Conservation (phyloP, 139 green algal species). For the Tetradesmus obliquus region DNA sequence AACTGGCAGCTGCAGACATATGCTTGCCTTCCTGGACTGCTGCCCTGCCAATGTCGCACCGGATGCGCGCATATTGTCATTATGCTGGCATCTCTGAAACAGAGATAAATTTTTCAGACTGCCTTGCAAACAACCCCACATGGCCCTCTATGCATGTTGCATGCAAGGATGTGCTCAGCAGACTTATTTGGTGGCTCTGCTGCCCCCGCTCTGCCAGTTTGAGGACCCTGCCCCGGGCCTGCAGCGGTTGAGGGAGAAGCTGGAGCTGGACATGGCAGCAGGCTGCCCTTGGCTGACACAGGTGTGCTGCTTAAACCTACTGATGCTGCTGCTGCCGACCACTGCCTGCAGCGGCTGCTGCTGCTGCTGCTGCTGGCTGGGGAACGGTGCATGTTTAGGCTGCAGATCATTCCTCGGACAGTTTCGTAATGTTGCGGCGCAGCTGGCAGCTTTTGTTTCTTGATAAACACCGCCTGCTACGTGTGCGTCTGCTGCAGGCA, state of each 20-base stretch:
- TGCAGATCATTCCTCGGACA: too few relatives aligned
- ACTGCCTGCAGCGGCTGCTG: too few relatives aligned
- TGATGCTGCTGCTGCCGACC: neutral
- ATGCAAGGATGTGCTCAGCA: neutral
- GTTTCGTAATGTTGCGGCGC: too few relatives aligned
- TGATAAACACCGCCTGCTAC: too few relatives aligned
- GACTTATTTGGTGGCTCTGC: neutral
- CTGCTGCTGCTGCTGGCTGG: too few relatives aligned
- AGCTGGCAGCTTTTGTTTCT: too few relatives aligned
- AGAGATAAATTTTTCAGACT: neutral
- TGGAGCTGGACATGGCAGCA: constrained; percentile 73
- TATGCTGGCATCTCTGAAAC: too few relatives aligned
- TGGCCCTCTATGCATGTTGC: neutral
- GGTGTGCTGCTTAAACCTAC: neutral
- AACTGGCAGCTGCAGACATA: neutral
- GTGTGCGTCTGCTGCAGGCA: constrained; percentile 13
- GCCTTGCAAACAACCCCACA: neutral
- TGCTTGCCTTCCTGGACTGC: neutral
- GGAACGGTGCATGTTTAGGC: too few relatives aligned
- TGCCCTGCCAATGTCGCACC: neutral
- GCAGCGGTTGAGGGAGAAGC: constrained; percentile 72
- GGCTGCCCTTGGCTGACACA: constrained; percentile 48
- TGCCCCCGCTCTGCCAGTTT: constrained; percentile 54
- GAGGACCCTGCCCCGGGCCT: constrained; percentile 91
- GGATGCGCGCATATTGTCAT: neutral